Percentiles rank a stretch among this genome's conserved stretches.
Evolutionary conservation across 768 basidiomycete genomes (phyloP).

Genomic region (Naganishia kalamii): DNA sequence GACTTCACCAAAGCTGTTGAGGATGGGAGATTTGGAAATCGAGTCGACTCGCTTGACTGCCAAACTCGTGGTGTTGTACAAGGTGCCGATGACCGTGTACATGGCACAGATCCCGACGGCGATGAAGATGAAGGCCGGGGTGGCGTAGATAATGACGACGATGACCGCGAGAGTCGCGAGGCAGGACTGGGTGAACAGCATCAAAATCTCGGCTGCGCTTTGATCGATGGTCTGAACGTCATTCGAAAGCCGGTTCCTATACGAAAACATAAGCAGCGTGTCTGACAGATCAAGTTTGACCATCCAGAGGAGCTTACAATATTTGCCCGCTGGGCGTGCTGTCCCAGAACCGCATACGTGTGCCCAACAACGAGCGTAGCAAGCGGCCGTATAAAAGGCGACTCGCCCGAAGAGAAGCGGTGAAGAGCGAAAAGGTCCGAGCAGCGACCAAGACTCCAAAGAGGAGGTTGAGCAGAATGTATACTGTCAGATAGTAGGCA

Average conservation of each 20-base stretch:
- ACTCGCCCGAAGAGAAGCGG: conserved; percentile 37
- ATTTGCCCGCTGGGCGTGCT: conserved; percentile 69
- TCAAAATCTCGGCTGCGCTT: conserved; percentile 14
- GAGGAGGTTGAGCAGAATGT: conserved; percentile 31
- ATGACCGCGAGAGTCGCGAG: conserved; percentile 42
- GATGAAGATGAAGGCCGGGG: conserved; percentile 45
- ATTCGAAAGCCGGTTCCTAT: conserved; percentile 67
- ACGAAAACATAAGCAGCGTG: neutral
- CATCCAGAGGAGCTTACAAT: conserved; percentile 37
- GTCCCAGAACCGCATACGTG: conserved; percentile 49
- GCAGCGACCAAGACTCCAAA: conserved; percentile 38
- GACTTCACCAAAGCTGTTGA: conserved; percentile 47
- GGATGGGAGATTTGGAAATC: conserved; percentile 43
- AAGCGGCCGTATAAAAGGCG: conserved; percentile 39
- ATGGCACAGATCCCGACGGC: conserved; percentile 39
- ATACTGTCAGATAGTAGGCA: conserved; percentile 37
- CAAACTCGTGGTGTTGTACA: conserved; percentile 47
- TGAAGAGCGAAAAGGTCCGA: conserved; percentile 35
- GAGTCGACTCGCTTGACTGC: conserved; percentile 49
- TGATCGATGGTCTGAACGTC: conserved; percentile 72
- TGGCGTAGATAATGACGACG: conserved; percentile 41
- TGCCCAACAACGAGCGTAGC: conserved; percentile 43
- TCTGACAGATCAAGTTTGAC: neutral
- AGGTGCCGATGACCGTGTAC: conserved; percentile 44
- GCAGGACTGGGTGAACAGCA: conserved; percentile 27